Evolutionary conservation across 129 eudicot genomes (phyloP).

Genomic region (Dittrichia graveolens): DNA sequence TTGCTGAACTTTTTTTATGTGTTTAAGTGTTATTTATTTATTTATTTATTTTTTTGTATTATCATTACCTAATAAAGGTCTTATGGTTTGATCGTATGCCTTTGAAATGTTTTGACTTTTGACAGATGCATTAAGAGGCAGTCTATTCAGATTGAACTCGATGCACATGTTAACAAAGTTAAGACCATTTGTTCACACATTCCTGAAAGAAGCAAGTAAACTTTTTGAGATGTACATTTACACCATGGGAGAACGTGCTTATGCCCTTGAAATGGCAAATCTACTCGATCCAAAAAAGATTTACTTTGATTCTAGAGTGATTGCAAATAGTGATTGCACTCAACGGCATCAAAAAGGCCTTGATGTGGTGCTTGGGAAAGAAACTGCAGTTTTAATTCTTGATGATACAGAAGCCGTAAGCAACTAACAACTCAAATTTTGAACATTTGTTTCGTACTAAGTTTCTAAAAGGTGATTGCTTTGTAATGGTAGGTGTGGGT

Average conservation of each 20-base stretch:
- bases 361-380: conserved; percentile 75
- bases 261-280: conserved; percentile 72
- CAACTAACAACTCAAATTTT: not conserved
- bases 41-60: not conserved
- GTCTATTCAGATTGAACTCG: conserved; percentile 51
- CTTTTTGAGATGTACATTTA: conserved; percentile 85
- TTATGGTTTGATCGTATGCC: conserved; percentile 2
- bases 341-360: conserved; percentile 74
- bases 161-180: conserved; percentile 72
- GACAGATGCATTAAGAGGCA: conserved; percentile 53
- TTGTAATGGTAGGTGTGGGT: conserved; percentile 62
- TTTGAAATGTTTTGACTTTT: not conserved
- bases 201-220: conserved; percentile 67
- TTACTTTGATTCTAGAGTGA: conserved; percentile 65
- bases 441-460: not conserved
- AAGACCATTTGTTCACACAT: conserved; percentile 73
- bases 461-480: not conserved
- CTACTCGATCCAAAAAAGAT: conserved; percentile 64
- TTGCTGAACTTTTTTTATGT: too few relatives aligned
- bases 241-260: conserved; percentile 79
- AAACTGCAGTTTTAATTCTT: conserved; percentile 71
- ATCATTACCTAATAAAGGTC: too few relatives aligned
- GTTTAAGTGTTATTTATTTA: too few relatives aligned
- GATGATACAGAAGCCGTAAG: conserved; percentile 86
- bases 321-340: conserved; percentile 66